Evolutionary conservation across 2,329 filamentous ascomycete genomes (phyloP).

Genomic region (Helotiales sp.): DNA sequence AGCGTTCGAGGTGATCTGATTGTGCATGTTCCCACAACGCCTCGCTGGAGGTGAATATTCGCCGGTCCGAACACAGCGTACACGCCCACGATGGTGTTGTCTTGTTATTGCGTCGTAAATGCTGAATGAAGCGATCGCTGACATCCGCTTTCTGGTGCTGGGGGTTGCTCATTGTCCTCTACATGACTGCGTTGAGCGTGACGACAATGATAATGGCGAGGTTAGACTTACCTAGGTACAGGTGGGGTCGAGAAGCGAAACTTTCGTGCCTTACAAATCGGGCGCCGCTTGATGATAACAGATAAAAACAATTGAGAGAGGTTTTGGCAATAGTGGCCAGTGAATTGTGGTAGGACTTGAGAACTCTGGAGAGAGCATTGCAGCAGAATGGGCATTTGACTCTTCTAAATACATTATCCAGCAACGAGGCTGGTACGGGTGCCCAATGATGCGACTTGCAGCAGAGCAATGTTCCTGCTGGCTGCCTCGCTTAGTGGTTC

Average conservation of each 20-base stretch:
- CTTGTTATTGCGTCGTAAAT: slow-evolving; percentile 23
- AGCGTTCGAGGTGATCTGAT: slow-evolving; percentile 15
- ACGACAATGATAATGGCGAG: not conserved
- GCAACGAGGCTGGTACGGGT: no score
- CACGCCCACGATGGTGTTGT: slow-evolving; percentile 25
- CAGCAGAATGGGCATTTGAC: not conserved
- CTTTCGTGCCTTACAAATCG: not conserved
- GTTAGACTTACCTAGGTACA: not conserved
- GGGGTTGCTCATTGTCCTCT: slow-evolving; percentile 6
- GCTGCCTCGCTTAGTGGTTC: not conserved
- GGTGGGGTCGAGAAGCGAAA: not conserved
- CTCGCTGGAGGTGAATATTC: slow-evolving; percentile 13
- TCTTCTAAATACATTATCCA: not conserved
- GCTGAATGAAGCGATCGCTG: slow-evolving; percentile 24
- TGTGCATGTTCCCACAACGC: slow-evolving; percentile 24
- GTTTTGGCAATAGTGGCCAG: no score
- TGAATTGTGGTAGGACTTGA: no score
- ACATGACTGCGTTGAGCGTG: not conserved
- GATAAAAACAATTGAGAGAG: no score
- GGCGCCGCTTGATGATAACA: not conserved
- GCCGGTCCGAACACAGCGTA: slow-evolving; percentile 16
- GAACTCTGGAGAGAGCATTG: no score
- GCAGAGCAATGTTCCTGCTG: not conserved
- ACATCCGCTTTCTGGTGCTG: slow-evolving; percentile 1
- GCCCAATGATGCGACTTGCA: no score